Base-by-base conservation (phyloP, 331 rosid species). In the Telfairia occidentalis region DNA sequence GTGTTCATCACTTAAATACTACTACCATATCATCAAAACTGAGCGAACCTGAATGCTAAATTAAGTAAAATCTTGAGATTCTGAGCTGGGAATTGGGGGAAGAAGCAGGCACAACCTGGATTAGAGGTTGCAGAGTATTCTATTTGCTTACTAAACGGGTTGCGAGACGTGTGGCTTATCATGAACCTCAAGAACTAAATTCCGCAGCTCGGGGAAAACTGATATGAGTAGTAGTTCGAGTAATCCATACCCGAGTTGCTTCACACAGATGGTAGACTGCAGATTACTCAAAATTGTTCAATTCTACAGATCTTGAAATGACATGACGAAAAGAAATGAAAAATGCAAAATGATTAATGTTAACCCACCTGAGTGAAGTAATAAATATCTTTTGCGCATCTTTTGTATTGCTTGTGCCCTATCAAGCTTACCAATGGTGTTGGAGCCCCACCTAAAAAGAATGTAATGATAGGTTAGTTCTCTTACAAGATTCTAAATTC, bases 351-450 rank as follows among this genome's bases (percentile, higher is more conserved):
- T 75, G 53, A 73, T 5, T 53, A 29, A 37, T 45, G 29, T 64
- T 65, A 18, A 55, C 84, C 71, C 63, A 95, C 98, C 96, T 92
- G 99, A 81, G 89, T 95, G 78, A 95, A 95, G 82, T 87, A 84
- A 66, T 95, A 95, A 6, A 95, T 90, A 80, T 95, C 99, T 82
- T 90, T 82, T 16, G 97, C 97, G 49, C 99, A 92, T 26, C 87
- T 96, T 82, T 85, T 87, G 88, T 95, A 95, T 79, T 90, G 99
- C 76, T 82, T 92, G 28, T 82, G 77, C 37, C 99, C 99, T 38
- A 95, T 86, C 87, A 95, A 80, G 88, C 97, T 82, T 72, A 90
- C 99, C 73, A 95, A 82, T n/a, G 99, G 76, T 50, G 97, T 54
- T 8, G 99, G 99, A 82, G 97, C 91, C 79, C 97, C 97, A 77